Evolutionary conservation across 345 rosid genomes (phyloP).

Genomic region (Euclidium syriacum): DNA sequence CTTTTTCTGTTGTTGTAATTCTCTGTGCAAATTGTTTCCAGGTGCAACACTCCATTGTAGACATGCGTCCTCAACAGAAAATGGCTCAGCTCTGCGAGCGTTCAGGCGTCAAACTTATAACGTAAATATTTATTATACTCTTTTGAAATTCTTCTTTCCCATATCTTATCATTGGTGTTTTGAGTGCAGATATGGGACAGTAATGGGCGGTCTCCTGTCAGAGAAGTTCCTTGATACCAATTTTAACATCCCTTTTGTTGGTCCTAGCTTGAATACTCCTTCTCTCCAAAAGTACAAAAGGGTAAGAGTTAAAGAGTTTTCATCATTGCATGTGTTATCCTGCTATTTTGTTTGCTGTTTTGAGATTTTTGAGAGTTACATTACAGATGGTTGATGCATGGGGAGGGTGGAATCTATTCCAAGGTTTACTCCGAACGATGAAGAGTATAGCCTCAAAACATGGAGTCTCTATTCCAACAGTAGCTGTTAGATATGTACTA

Average conservation of each 20-base stretch:
- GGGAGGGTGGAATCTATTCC: conserved; percentile 97
- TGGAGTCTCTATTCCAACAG: conserved; percentile 79
- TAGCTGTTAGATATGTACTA: conserved; percentile 78
- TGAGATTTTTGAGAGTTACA: not conserved
- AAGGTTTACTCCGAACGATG: conserved; percentile 63
- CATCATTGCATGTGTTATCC: not conserved
- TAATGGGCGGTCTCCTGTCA: conserved; percentile 93
- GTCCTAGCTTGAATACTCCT: conserved; percentile 77
- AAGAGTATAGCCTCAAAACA: conserved; percentile 69
- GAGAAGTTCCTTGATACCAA: conserved; percentile 91
- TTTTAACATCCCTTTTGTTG: conserved; percentile 77
- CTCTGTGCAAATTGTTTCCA: conserved; percentile 19
- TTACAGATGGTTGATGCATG: conserved; percentile 93
- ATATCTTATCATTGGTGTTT: not conserved
- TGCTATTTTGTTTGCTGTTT: no score
- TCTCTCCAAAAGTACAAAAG: conserved; percentile 94
- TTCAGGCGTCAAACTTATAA: conserved; percentile 89
- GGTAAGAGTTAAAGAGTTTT: conserved; percentile 36
- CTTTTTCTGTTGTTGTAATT: not conserved
- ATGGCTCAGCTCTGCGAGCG: conserved; percentile 95
- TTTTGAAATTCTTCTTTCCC: not conserved
- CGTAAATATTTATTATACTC: conserved; percentile 44
- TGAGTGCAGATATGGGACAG: conserved; percentile 76
- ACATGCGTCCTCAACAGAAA: conserved; percentile 93
- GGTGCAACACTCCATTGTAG: conserved; percentile 97